phyloP scores from a whole-genome alignment of 202 grass and related monocot genomes.

The Setaria viridis region DNA sequence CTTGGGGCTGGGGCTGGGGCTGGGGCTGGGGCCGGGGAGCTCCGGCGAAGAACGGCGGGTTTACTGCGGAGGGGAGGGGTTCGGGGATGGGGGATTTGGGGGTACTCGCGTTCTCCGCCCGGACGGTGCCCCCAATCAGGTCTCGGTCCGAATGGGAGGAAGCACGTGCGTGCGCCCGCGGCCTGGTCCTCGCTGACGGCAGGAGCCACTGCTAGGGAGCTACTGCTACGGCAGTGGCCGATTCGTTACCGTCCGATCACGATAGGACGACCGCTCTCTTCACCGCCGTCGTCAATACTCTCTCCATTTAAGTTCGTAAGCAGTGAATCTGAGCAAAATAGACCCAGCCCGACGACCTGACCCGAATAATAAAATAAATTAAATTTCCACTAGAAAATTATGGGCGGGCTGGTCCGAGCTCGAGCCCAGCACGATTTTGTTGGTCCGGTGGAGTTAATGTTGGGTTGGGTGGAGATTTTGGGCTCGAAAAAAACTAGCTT shows the following conservation, averaged over 20 bases:
- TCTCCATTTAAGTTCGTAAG: too few species aligned
- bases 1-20: neutral
- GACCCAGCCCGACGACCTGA: too few species aligned
- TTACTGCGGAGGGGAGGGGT: constrained; percentile 9
- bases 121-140: constrained; percentile 21
- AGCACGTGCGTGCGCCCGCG: neutral
- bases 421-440: too few species aligned
- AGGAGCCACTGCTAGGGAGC: neutral
- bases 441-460: too few species aligned
- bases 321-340: too few species aligned
- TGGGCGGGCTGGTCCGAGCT: too few species aligned
- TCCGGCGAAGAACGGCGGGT: constrained; percentile 23
- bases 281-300: neutral
- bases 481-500: too few species aligned
- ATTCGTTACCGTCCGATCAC: neutral
- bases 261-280: neutral
- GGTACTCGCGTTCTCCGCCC: constrained; percentile 26
- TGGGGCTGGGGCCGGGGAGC: neutral
- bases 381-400: too few species aligned
- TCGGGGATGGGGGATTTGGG: neutral
- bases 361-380: too few species aligned
- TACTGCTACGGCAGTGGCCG: neutral
- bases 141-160: constrained; percentile 17
- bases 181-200: neutral
- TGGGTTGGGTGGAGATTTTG: too few species aligned